Base-by-base conservation (phyloP, 2,329 filamentous ascomycete species). In the Fusarium musae region DNA sequence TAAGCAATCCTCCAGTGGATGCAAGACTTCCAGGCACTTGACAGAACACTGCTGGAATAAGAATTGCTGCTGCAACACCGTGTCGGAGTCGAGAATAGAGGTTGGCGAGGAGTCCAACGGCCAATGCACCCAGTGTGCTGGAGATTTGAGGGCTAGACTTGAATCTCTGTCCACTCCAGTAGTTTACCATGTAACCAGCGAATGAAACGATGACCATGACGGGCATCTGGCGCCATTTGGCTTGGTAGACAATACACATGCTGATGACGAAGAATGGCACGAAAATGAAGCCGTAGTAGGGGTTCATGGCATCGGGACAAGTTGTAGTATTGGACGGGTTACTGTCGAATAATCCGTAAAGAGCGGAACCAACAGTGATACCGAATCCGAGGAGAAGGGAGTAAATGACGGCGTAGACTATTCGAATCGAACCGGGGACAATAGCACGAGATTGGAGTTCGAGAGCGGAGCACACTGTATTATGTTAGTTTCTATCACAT, bases 171-270 rank as follows among this genome's bases (percentile, higher is more conserved):
- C 89, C 88, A 52, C 89, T 90, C 82, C 93, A 95, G 82, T 89
- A 94, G 79, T 93, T 95, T 75, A 94, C 91, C 6, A 93, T 82
- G 79, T 95, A 96, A 6, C 93, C 93, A 1, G 88, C 86, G 64
- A 93, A 89, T 3, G 93, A 89, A 62, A 96, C 93, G 52, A 91
- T 43, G 5, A 93, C 83, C 93, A 96, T 96, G 59, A 93, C 86
- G 0, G 93, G 93, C 74, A 92, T 89, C 79, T 96, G 93, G 74
- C 90, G 93, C 89, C 90, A 94, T 80, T 94, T 94, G 43, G 92
- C 93, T 75, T 95, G 93, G 79, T 95, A 95, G 79, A 95, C 90
- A 63, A 95, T 84, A 53, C 92, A 90, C 43, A 96, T 87, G 76
- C 91, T 93, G 34, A 94, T 78, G 13, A 93, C 90, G 80, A 95